These are phyloP conservation scores for Fusarium palustre DNA, from an alignment of 2,329 filamentous ascomycete genomes.

Conservation along the genomic window DNA sequence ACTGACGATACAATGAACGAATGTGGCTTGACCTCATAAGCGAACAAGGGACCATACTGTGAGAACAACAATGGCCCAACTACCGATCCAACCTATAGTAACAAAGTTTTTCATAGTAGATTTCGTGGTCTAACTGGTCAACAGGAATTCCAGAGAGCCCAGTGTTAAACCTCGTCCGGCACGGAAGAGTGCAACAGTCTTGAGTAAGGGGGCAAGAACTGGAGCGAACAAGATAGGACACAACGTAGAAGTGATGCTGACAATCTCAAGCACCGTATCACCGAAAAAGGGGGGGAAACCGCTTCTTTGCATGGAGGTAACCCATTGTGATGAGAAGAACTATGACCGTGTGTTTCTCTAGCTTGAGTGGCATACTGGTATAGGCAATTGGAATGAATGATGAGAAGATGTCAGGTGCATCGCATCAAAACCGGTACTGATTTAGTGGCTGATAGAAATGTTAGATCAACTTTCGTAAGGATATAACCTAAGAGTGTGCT, in stretches of 20 bases:
- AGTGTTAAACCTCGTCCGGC: neutral
- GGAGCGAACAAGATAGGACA: slow-evolving; percentile 26
- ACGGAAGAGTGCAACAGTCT: neutral
- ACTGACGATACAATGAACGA: neutral
- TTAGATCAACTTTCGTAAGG: too few relatives aligned
- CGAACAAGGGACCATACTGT: neutral
- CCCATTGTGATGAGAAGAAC: neutral
- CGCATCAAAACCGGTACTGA: too few relatives aligned
- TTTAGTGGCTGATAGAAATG: too few relatives aligned
- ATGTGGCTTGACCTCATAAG: slow-evolving; percentile 2
- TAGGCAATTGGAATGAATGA: neutral
- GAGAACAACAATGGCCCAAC: neutral
- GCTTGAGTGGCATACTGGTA: neutral
- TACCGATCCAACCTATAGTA: neutral
- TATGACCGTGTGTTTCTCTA: neutral
- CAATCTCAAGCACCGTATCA: neutral
- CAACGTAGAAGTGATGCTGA: slow-evolving; percentile 2
- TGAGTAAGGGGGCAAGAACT: slow-evolving; percentile 5
- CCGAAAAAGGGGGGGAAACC: neutral
- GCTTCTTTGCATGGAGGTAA: neutral
- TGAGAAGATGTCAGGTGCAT: too few relatives aligned
- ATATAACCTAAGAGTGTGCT: too few relatives aligned
- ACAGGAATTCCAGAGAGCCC: slow-evolving; percentile 4
- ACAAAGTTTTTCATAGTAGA: neutral
- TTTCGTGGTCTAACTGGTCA: neutral